A percentile compares a stretch with the other conserved stretches of the same genome.
These are phyloP conservation scores for Neohortaea acidophila DNA, from an alignment of 495 filamentous ascomycete species.

Conservation along the genomic window DNA sequence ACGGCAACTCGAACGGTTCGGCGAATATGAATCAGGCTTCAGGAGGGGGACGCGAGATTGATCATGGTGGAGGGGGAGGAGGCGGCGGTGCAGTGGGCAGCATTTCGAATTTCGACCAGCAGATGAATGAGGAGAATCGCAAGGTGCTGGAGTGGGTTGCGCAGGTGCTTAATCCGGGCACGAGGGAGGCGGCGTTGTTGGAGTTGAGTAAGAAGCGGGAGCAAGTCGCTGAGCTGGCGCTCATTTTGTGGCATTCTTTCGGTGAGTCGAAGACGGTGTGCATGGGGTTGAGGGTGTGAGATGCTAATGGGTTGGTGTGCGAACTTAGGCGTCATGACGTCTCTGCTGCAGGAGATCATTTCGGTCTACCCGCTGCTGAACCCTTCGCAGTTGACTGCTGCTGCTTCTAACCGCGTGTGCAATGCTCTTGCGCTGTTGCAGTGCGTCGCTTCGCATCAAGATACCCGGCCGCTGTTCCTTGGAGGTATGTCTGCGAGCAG, in stretches of 20 bases:
- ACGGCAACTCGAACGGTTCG: constrained; percentile 27
- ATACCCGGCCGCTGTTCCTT: constrained; percentile 83
- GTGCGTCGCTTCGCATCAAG: constrained; percentile 94
- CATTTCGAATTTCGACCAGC: constrained; percentile 31
- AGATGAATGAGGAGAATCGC: constrained; percentile 77
- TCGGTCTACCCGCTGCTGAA: constrained; percentile 94
- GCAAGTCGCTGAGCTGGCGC: constrained; percentile 87
- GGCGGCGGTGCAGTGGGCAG: constrained; percentile 29
- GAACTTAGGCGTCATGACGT: constrained; percentile 91
- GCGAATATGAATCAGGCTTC: too few relatives aligned
- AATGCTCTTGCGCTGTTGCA: constrained; percentile 94
- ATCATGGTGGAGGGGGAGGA: constrained; percentile 7
- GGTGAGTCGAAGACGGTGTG: constrained; percentile 41
- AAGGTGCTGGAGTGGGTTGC: constrained; percentile 85
- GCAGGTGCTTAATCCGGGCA: constrained; percentile 74
- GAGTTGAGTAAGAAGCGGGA: constrained; percentile 98
- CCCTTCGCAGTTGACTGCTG: constrained; percentile 89
- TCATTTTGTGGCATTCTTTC: constrained; percentile 98
- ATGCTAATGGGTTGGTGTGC: constrained; percentile 15
- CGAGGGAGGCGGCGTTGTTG: constrained; percentile 78
- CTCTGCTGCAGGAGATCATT: constrained; percentile 93
- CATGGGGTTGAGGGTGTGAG: not conserved
- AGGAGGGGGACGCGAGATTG: constrained; percentile 22
- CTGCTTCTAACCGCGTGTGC: constrained; percentile 92
- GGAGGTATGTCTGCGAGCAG: constrained; percentile 45